Percentiles rank a stretch among this genome's conserved stretches.
Evolutionary conservation across 148 eudicot genomes (phyloP).

Genomic region (Fagopyrum esculentum): DNA sequence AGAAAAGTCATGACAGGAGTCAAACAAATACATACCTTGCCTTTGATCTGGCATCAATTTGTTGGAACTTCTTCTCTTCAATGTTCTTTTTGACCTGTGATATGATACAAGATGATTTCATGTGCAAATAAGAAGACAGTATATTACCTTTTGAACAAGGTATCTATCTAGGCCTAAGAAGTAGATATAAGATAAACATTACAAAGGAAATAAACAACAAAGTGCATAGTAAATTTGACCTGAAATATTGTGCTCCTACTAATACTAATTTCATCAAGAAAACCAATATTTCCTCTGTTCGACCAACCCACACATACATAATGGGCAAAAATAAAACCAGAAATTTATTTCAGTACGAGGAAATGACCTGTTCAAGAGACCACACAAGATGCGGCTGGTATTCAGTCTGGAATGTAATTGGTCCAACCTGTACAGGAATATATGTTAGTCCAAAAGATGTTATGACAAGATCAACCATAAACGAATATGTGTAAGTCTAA

Average conservation of each 20-base stretch:
- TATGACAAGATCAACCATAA: neutral
- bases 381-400: constrained; percentile 88
- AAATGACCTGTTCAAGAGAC: constrained; percentile 82
- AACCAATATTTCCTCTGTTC: neutral
- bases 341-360: neutral
- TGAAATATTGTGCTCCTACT: neutral
- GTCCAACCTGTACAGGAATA: constrained; percentile 53
- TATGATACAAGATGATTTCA: constrained; percentile 3
- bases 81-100: constrained; percentile 65
- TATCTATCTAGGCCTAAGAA: neutral
- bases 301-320: neutral
- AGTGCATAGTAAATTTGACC: neutral
- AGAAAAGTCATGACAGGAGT: neutral
- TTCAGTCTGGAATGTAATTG: constrained; percentile 61
- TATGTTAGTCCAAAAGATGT: neutral
- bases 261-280: neutral
- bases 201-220: neutral
- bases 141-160: neutral
- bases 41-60: constrained; percentile 86
- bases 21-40: constrained; percentile 42
- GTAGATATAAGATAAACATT: neutral
- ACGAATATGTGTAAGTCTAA: neutral
- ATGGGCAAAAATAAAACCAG: neutral
- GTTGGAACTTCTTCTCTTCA: constrained; percentile 59
- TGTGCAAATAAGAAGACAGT: neutral